Evolutionary conservation across 2,329 filamentous ascomycete species (phyloP), one percentile per base, ranked within the genome.

Genomic region (Orbilia ellipsospora): DNA sequence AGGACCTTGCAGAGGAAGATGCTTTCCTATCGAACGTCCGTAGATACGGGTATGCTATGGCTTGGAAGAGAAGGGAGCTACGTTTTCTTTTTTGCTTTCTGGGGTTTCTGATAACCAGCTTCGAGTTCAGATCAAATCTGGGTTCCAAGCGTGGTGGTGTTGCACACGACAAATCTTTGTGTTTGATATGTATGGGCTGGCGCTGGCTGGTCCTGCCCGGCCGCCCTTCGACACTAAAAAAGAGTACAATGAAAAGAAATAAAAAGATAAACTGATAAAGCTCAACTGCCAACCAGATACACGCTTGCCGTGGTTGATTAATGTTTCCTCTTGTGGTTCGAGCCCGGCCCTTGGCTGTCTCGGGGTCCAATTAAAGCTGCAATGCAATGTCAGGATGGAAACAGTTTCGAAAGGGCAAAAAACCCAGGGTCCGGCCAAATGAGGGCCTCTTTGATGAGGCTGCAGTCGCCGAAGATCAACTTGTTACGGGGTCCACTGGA

Each of bases 381-480:
- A 59, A 59, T 59, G 55, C 55, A 59, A 44, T 45, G 23, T 50
- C 57, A 63, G 28, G 44, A 52, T 44, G 16, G 51, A 45, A 18
- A 45, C 55, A 36, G 18, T 54, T 48, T 44, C 54, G 56, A 63
- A 42, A 70, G 66, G 65, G 59, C 55, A 59, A 68, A 73, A 45
- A 73, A 60, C 69, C 69, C 64, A 65, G 70, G 70, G 64, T 69
- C 48, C 59, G 50, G 36, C 59, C 55, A 36, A 68, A 75, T 52
- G 72, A 60, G 64, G 59, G 55, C 55, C 62, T 67, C 45, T 68
- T 75, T 75, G 64, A 63, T 60, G 72, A 75, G 72, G 64, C 64
- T 75, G 59, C 72, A 75, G 72, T 75, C 72, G 72, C 72, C 72
- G 64, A 75, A 69, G 51, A 61, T 75, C 64, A 69, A 68, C 52